These are phyloP conservation scores for Fusarium protoensiforme DNA, from an alignment of 2,329 filamentous ascomycete species.

Conservation along the genomic window DNA sequence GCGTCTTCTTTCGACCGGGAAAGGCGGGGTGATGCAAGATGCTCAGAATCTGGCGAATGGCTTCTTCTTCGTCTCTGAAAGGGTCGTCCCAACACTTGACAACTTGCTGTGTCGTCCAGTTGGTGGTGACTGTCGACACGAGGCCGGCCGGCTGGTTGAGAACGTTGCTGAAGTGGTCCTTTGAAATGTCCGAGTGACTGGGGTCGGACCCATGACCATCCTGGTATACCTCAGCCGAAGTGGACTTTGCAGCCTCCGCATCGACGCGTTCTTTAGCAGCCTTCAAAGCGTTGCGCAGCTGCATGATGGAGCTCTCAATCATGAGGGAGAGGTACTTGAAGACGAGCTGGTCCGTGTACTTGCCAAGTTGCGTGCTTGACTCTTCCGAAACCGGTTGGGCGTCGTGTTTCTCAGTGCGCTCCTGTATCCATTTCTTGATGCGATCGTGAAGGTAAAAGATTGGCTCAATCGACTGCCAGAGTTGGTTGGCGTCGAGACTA, in stretches of 20 bases:
- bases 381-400: conserved; percentile 26
- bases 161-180: conserved; percentile 81
- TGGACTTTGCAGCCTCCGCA: conserved; percentile 60
- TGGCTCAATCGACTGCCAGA: conserved; percentile 85
- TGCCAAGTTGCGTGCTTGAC: conserved; percentile 49
- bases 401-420: conserved; percentile 65
- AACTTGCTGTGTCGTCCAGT: conserved; percentile 43
- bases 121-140: conserved; percentile 43
- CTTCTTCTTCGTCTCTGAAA: conserved; percentile 73
- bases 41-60: conserved; percentile 78
- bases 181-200: conserved; percentile 81
- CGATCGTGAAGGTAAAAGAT: conserved; percentile 72
- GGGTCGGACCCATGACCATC: conserved; percentile 81
- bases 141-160: conserved; percentile 53
- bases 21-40: conserved; percentile 89
- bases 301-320: conserved; percentile 85
- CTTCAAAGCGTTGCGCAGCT: conserved; percentile 79
- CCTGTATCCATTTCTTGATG: conserved; percentile 66
- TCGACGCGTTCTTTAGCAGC: conserved; percentile 45
- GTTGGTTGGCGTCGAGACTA: conserved; percentile 53
- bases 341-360: conserved; percentile 91
- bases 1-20: conserved; percentile 72
- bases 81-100: conserved; percentile 76
- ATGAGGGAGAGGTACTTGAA: conserved; percentile 88
- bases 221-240: conserved; percentile 71